phyloP scores from a whole-genome alignment of 208 protist genomes.

The Acanthamoeba royreba region DNA sequence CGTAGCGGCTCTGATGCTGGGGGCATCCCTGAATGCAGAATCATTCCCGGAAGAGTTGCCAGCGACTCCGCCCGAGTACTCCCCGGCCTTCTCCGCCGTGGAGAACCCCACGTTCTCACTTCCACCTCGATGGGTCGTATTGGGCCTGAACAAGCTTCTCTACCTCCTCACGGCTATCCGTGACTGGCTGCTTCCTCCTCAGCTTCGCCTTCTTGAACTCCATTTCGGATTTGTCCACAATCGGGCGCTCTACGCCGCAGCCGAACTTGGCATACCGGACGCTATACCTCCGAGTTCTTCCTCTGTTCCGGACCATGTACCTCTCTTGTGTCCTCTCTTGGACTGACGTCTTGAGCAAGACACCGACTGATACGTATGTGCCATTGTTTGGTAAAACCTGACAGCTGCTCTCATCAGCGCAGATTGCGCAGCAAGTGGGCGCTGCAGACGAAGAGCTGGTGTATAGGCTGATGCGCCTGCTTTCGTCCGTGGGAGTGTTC shows the following conservation, averaged over 20 bases:
- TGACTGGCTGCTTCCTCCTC: background rate
- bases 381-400: background rate
- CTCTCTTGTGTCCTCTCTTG: no score
- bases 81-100: constrained; percentile 88
- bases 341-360: no score
- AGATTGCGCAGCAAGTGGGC: background rate
- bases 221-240: background rate
- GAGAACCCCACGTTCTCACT: background rate
- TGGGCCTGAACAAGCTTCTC: background rate
- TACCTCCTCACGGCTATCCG: background rate
- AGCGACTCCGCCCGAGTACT: constrained; percentile 85
- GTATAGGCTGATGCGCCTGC: background rate
- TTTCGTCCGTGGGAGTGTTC: constrained; percentile 34
- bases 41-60: no score
- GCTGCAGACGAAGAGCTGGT: background rate
- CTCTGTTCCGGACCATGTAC: background rate
- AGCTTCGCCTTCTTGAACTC: background rate
- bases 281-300: background rate
- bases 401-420: background rate
- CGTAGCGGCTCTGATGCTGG: no score
- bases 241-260: background rate
- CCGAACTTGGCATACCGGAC: background rate
- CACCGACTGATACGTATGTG: background rate
- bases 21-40: no score
- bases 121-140: background rate